Conservation (phyloP, 306 rosid genomes). For the Alnus glutinosa region DNA sequence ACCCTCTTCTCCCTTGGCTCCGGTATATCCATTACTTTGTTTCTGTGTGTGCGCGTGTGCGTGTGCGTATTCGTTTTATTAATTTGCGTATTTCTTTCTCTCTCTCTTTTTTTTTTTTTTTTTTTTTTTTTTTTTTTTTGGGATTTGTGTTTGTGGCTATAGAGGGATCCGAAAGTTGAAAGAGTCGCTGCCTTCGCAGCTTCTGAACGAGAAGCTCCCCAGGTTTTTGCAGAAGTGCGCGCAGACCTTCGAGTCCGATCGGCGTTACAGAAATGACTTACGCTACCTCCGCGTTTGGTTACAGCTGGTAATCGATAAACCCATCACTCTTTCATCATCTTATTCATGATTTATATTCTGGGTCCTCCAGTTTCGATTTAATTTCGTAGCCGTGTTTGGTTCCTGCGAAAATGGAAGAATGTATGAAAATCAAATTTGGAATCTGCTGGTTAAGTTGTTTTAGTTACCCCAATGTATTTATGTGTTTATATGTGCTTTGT, state of each 20-base stretch:
- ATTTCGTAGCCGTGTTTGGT: conserved; percentile 18
- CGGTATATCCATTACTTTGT: conserved; percentile 44
- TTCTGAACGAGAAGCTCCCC: conserved; percentile 76
- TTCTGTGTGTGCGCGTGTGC: background rate
- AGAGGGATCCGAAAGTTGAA: conserved; percentile 83
- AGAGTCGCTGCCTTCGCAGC: conserved; percentile 51
- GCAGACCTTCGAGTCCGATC: conserved; percentile 67
- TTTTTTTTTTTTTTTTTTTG: background rate
- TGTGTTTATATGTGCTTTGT: conserved; percentile 12
- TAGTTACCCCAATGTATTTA: background rate
- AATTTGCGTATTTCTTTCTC: background rate
- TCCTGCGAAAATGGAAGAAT: conserved; percentile 12
- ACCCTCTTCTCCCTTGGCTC: conserved; percentile 97
- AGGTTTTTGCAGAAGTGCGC: conserved; percentile 71
- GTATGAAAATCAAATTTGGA: background rate
- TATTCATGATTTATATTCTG: background rate
- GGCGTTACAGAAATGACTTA: conserved; percentile 75
- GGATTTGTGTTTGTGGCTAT: conserved; percentile 21
- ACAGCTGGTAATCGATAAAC: conserved; percentile 61
- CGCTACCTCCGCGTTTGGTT: conserved; percentile 94
- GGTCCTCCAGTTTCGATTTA: background rate
- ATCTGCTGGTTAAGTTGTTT: background rate
- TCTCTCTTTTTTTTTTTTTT: conserved; percentile 18
- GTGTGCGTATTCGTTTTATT: background rate
- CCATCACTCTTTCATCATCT: background rate